phyloP scores from a whole-genome alignment of 495 filamentous ascomycete genomes.

The Bacidia gigantensis region DNA sequence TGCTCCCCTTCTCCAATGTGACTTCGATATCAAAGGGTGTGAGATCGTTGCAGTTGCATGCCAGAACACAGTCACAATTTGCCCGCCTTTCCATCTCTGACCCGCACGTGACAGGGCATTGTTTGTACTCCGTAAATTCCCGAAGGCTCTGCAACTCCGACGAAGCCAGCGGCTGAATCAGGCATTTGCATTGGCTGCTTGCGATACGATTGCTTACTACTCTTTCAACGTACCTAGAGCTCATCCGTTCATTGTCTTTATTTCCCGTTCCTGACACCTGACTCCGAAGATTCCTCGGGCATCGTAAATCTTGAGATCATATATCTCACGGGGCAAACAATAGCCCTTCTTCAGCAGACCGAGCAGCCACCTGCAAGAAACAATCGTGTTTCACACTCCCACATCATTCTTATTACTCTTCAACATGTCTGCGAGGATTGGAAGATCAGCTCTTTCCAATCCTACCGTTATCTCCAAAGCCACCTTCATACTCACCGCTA shows the following conservation, averaged over 20 bases:
- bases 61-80: no score
- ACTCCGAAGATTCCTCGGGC: slow-evolving; percentile 4
- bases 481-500: background rate
- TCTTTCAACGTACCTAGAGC: background rate
- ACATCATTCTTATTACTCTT: no score
- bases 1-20: no score
- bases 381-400: no score
- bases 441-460: slow-evolving; percentile 5
- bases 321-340: background rate
- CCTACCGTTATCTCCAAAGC: slow-evolving; percentile 8
- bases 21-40: no score
- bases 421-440: slow-evolving; percentile 15
- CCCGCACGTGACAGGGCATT: background rate
- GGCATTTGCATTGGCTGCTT: background rate
- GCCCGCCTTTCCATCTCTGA: background rate
- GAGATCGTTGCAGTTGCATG: background rate
- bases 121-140: background rate
- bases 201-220: background rate
- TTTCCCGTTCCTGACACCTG: background rate
- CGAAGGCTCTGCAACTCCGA: no score
- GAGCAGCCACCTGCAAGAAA: background rate
- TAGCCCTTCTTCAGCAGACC: background rate
- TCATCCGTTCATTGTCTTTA: background rate
- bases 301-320: background rate
- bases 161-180: background rate